Evolutionary conservation across 371 early-diverging fungal species (phyloP).

Genomic region (Mucor racemosus): DNA sequence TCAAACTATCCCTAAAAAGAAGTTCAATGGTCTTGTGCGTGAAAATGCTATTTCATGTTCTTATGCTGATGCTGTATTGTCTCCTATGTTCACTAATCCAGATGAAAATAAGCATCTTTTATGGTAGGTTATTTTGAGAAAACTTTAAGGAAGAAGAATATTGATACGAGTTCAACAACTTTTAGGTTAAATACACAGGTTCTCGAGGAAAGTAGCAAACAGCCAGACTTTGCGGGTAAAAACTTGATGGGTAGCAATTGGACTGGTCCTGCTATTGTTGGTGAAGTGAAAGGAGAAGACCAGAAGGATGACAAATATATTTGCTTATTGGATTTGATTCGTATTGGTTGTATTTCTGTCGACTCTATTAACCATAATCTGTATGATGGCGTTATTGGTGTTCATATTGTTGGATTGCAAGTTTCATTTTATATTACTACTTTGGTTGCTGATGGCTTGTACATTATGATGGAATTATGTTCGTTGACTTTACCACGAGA

Average conservation of each 20-base stretch:
- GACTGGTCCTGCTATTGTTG: slow-evolving; percentile 8
- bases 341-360: slow-evolving; percentile 6
- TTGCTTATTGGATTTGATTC: not conserved
- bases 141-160: not conserved
- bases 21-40: not conserved
- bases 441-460: not conserved
- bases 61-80: not conserved
- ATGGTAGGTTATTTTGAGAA: not conserved
- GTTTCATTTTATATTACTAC: not conserved
- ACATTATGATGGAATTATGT: slow-evolving; percentile 14
- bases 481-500: slow-evolving; percentile 11
- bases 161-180: not conserved
- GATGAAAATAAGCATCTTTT: not conserved
- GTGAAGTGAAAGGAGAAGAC: slow-evolving; percentile 39
- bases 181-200: slow-evolving; percentile 6
- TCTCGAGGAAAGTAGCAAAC: not conserved
- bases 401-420: slow-evolving; percentile 13
- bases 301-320: slow-evolving; percentile 33
- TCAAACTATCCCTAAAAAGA: not conserved
- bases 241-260: not conserved
- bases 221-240: not conserved
- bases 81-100: not conserved
- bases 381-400: slow-evolving; percentile 16
- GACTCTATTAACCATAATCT: slow-evolving; percentile 5
- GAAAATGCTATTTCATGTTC: not conserved